Conservation (phyloP, 371 early-diverging fungal species). For the Mycotypha africana region DNA sequence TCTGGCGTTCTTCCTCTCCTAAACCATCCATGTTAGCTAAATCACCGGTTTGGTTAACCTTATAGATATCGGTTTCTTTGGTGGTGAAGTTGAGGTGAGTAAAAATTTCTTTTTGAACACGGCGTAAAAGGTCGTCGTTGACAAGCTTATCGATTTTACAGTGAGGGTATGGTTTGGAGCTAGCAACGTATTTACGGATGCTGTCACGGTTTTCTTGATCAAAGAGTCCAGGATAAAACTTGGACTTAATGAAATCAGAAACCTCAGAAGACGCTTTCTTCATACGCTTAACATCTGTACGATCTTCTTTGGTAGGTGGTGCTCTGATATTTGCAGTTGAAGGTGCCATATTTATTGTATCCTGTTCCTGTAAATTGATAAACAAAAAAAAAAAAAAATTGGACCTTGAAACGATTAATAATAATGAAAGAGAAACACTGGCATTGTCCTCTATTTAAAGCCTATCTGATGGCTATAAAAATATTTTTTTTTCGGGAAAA, state of each 20-base stretch:
- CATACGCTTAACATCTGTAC: conserved; percentile 8
- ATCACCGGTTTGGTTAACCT: conserved; percentile 74
- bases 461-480: too few relatives aligned
- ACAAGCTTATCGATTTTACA: conserved; percentile 53
- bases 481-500: too few relatives aligned
- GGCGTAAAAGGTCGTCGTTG: conserved; percentile 50
- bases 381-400: background rate
- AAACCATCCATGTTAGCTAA: conserved; percentile 77
- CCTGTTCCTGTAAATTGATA: too few relatives aligned
- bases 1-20: conserved; percentile 39
- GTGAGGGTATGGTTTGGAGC: conserved; percentile 64
- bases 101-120: conserved; percentile 61
- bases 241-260: conserved; percentile 14
- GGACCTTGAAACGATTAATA: too few relatives aligned
- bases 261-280: conserved; percentile 4
- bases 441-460: too few relatives aligned
- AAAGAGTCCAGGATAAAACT: conserved; percentile 27
- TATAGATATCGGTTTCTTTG: conserved; percentile 81
- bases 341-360: conserved; percentile 1
- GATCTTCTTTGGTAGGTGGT: background rate
- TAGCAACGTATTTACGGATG: conserved; percentile 24
- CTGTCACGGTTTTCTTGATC: conserved; percentile 14
- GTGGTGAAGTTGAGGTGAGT: conserved; percentile 56
- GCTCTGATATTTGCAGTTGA: conserved; percentile 2
- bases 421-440: too few relatives aligned